A percentile compares a stretch with the other conserved stretches of the same genome.
Evolutionary conservation across 129 eudicot species (phyloP).

Genomic region (Flaveria sonorensis): DNA sequence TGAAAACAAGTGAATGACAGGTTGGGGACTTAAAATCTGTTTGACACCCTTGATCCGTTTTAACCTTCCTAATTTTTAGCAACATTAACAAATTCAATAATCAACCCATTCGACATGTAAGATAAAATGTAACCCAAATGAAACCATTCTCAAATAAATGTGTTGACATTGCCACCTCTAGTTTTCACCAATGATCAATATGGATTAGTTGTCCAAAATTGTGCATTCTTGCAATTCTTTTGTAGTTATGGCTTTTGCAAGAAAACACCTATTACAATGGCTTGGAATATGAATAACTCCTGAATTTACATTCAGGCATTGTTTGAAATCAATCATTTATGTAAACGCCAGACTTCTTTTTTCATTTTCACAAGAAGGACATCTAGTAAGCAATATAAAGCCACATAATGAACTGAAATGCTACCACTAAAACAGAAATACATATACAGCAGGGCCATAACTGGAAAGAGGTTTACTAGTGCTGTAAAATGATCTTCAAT

Average conservation of each 20-base stretch:
- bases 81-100: neutral
- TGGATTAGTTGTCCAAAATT: neutral
- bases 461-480: neutral
- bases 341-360: neutral
- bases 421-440: neutral
- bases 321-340: constrained; percentile 5
- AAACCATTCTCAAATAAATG: neutral
- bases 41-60: neutral
- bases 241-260: neutral
- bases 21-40: neutral
- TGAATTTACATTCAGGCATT: neutral
- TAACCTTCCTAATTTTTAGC: neutral
- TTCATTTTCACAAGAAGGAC: constrained; percentile 2
- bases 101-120: neutral
- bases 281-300: neutral
- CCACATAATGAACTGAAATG: neutral
- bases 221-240: constrained; percentile 8
- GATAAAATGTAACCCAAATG: neutral
- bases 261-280: neutral
- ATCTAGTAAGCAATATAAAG: neutral
- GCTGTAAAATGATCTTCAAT: neutral
- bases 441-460: neutral
- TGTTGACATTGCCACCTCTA: neutral
- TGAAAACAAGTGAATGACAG: neutral
- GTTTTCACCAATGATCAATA: neutral